Evolutionary conservation across 192 early-diverging fungal genomes (phyloP).

Genomic region (Kickxella alabastrina): DNA sequence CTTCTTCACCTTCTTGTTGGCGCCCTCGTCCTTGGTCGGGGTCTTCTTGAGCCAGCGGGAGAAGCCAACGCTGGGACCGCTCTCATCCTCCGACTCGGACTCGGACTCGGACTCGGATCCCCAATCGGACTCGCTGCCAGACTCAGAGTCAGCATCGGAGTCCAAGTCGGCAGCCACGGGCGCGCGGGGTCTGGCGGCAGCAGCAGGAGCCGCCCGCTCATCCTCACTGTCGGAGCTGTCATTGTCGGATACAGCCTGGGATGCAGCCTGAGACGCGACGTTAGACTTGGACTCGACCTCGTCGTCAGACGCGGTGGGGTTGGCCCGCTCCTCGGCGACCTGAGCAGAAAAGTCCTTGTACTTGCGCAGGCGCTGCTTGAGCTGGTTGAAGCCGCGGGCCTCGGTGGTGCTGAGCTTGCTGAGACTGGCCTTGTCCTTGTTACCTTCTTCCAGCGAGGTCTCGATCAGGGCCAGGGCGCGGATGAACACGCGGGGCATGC

Average conservation of each 20-base stretch:
- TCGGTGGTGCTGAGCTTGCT: constrained; percentile 84
- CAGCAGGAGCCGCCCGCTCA: constrained; percentile 13
- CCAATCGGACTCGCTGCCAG: constrained; percentile 25
- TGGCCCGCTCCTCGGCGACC: constrained; percentile 63
- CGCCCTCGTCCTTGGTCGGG: constrained; percentile 21
- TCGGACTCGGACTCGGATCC: constrained; percentile 16
- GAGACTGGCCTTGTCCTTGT: constrained; percentile 65
- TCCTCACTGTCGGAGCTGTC: constrained; percentile 9
- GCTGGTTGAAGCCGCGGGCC: constrained; percentile 78
- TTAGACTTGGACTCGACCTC: constrained; percentile 19
- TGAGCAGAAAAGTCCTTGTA: constrained; percentile 69
- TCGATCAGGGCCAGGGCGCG: constrained; percentile 66
- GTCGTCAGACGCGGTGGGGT: constrained; percentile 39
- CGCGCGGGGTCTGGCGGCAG: background rate
- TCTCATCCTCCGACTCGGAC: constrained; percentile 29
- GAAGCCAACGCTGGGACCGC: constrained; percentile 18
- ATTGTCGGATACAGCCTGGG: background rate
- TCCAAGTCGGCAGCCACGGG: constrained; percentile 9
- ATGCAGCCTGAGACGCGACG: constrained; percentile 7
- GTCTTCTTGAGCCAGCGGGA: constrained; percentile 51
- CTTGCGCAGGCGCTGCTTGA: constrained; percentile 94
- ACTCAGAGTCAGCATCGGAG: constrained; percentile 10
- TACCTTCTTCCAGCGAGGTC: constrained; percentile 61
- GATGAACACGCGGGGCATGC: constrained; percentile 30
- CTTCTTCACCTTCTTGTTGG: constrained; percentile 33